phyloP scores from a whole-genome alignment of 2,329 filamentous ascomycete species.

The Exserohilum turcica region DNA sequence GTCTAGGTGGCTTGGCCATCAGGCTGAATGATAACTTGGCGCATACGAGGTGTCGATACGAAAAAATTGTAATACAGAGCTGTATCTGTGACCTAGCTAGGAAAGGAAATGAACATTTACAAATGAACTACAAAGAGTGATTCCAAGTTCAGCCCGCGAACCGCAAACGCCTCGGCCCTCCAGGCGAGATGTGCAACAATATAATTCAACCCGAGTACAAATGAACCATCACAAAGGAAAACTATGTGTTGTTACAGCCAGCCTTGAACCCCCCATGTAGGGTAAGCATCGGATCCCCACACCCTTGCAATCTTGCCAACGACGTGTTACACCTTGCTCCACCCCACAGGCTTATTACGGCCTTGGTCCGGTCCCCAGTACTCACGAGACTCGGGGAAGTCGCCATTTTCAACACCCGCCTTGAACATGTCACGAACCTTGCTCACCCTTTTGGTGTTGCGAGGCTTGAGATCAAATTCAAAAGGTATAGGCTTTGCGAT shows the following conservation, averaged over 20 bases:
- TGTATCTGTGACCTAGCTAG: background rate
- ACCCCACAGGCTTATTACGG: conserved; percentile 38
- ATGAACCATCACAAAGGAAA: background rate
- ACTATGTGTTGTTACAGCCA: background rate
- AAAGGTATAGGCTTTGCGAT: conserved; percentile 55
- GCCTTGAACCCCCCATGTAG: background rate
- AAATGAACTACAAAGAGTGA: background rate
- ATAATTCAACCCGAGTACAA: background rate
- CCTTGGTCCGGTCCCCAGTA: conserved; percentile 50
- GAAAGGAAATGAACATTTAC: background rate
- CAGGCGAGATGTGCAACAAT: background rate
- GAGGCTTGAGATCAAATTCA: conserved; percentile 49
- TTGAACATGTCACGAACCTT: conserved; percentile 43
- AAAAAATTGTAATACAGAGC: too few relatives aligned
- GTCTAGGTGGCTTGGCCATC: background rate
- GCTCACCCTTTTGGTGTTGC: conserved; percentile 39
- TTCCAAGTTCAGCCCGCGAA: background rate
- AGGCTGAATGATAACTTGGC: background rate
- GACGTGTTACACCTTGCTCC: conserved; percentile 41
- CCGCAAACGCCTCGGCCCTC: conserved; percentile 12
- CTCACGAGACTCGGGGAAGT: conserved; percentile 44
- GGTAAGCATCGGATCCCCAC: conserved; percentile 21
- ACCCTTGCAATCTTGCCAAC: conserved; percentile 10
- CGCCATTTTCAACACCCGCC: conserved; percentile 45
- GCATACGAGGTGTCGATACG: too few relatives aligned